Base-by-base conservation (phyloP, 1,284 basidiomycete species). In the Microbotryum scabiosae region DNA sequence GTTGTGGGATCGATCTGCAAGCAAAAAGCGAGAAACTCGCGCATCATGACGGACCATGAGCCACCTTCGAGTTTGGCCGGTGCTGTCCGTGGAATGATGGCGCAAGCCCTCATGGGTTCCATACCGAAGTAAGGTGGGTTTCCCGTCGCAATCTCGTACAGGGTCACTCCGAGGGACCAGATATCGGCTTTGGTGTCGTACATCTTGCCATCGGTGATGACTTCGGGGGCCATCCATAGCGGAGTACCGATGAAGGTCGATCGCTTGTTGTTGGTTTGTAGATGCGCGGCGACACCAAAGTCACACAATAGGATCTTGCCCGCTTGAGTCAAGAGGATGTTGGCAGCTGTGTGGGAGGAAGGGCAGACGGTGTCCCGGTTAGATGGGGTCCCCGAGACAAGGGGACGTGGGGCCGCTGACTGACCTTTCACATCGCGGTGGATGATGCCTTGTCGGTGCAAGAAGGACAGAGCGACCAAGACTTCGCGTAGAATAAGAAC, bases 161-260 rank as follows among this genome's bases (percentile, higher is more conserved):
- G 82, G 74, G 92, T 88, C 71, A 97, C 93, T 7, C 93, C 93
- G 60, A 97, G 76, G 70, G 89, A 92, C 93, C 93, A 97, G 54
- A 97, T 90, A 72, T 97, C 94, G 5, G 93, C 94, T 72, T 91
- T 90, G 36, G 87, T 86, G 72, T 97, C 93, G 74, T 98, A 98
- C 50, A 86, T 81, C 41, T 88, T 84, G 4, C 87, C 84, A 46
- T 86, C 84, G 64, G 90, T 87, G 20, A 94, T 88, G 6, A 97
- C 91, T 76, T 97, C 94, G 0, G 93, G 93, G 0, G 93, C 93
- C 94, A 97, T 97, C 93, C 93, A 97, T 74, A 94, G 90, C 0
- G 92, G 93, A 0, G 94, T 97, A 1, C 94, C 94, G 63, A 93
- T 90, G 67, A 97, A 84, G 0, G 93, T 97, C 53, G 90, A 91